These are phyloP conservation scores for Saturnispora sekii DNA, from an alignment of 805 yeast genomes.

Conservation along the genomic window DNA sequence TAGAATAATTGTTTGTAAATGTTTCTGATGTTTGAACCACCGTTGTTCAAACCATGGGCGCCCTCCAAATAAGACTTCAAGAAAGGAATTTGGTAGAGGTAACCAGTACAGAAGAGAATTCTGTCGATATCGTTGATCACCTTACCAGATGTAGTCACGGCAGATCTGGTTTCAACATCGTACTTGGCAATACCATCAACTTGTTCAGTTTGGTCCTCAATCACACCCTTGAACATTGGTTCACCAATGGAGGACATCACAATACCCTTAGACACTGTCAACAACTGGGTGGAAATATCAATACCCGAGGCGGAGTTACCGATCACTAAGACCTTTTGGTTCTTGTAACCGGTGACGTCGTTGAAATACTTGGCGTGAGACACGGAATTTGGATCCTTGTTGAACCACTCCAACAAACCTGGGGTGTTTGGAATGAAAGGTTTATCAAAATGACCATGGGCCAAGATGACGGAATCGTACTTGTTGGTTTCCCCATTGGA, in stretches of 20 bases:
- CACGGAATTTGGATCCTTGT: conserved; percentile 23
- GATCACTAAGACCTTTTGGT: conserved; percentile 27
- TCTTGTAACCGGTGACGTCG: conserved; percentile 24
- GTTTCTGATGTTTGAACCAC: conserved; percentile 31
- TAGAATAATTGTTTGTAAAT: conserved; percentile 39
- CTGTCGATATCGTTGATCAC: conserved; percentile 39
- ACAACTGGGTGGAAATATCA: conserved; percentile 36
- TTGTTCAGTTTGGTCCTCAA: conserved; percentile 18
- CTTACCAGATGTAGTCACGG: conserved; percentile 41
- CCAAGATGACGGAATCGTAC: conserved; percentile 33
- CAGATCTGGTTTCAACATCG: conserved; percentile 23
- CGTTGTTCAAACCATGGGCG: conserved; percentile 19
- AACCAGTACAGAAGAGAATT: conserved; percentile 69
- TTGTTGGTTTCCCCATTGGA: conserved; percentile 7
- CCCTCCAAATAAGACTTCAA: conserved; percentile 30
- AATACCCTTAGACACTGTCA: conserved; percentile 23
- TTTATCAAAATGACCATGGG: conserved; percentile 40
- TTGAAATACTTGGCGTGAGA: conserved; percentile 39
- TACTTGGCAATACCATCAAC: conserved; percentile 21
- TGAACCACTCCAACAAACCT: conserved; percentile 31
- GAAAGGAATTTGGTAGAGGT: conserved; percentile 56
- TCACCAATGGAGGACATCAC: conserved; percentile 23
- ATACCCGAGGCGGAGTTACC: conserved; percentile 62
- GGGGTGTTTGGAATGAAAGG: conserved; percentile 36
- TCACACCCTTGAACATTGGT: conserved; percentile 23